Evolutionary conservation across 2,329 filamentous ascomycete species (phyloP), one percentile per base, ranked within the genome.

Genomic region (Fulvia fulva): DNA sequence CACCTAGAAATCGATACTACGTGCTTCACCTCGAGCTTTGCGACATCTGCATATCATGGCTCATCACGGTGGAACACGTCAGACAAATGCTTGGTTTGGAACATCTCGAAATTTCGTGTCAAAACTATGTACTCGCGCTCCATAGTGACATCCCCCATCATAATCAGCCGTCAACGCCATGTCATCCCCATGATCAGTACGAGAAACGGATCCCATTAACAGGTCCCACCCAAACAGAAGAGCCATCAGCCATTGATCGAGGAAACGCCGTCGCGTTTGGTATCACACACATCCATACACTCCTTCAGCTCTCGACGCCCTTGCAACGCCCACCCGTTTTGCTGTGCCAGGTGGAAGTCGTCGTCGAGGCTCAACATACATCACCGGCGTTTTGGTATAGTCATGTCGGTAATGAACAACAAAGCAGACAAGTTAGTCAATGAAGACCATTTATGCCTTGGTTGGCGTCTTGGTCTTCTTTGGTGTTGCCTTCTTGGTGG

Each of bases 381-480:
- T 58, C 54, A 55, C 51, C 30, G 30, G 51, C 37, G 28, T 32
- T 2, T 28, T 28, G 26, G 37, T 25, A 43, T 43, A 23, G 51
- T 26, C 37, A 25, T 45, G 8, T 51, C 16, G 25, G 47, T 21
- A 32, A 50, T 21, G 16, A 54, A 45, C 52, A 32, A 30, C 41
- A 41, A 44, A 54, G 52, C 32, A 46, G 19, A 46, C 14, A 28
- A 54, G 34, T 21, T 16, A 45, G 22, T 45, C 22, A 52, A 25
- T 21, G 51, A 28, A 32, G 25, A 50, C 23, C 26, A 26, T 26
- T 50, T 32, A 50, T 32, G 47, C 47, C 67, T 68, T 69, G 63
- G 70, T 70, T 26, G 70, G 64, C 37, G 69, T 77, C 21, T 75
- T 73, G 70, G 79, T 80, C 71, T 78, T 80, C 63, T 76, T 70